These are phyloP conservation scores for Pseudognaphalium luteoalbum DNA, from an alignment of 129 eudicot species.

Conservation along the genomic window DNA sequence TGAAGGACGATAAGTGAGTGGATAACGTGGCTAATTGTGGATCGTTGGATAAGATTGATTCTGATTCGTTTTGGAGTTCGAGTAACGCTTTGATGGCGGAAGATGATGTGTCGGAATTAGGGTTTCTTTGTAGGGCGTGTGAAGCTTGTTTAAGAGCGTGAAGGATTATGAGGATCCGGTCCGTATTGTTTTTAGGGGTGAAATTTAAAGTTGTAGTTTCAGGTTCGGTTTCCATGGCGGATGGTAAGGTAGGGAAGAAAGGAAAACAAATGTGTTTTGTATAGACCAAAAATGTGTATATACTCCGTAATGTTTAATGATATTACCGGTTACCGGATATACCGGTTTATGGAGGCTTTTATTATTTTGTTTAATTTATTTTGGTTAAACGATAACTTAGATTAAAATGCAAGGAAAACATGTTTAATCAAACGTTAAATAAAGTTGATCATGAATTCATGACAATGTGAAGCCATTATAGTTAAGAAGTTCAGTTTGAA, in stretches of 20 bases:
- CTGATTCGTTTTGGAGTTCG: slow-evolving; percentile 58
- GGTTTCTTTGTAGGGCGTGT: slow-evolving; percentile 45
- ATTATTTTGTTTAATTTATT: too few species aligned
- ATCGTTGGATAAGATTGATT: slow-evolving; percentile 55
- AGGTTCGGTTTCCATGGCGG: slow-evolving; percentile 42
- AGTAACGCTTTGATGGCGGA: slow-evolving; percentile 70
- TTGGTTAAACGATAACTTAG: too few species aligned
- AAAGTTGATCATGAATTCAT: too few species aligned
- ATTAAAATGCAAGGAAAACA: too few species aligned
- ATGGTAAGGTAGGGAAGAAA: slow-evolving; percentile 10
- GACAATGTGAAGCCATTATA: too few species aligned
- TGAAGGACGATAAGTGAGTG: slow-evolving; percentile 52
- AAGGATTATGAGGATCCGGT: slow-evolving; percentile 47
- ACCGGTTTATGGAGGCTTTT: too few species aligned
- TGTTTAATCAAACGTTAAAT: too few species aligned
- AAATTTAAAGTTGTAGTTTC: slow-evolving; percentile 4
- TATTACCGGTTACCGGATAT: too few species aligned
- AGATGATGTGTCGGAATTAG: slow-evolving; percentile 31
- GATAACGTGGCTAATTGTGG: slow-evolving; percentile 53
- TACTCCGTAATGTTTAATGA: too few species aligned
- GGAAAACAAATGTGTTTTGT: slow-evolving; percentile 7
- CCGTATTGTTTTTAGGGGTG: slow-evolving; percentile 29
- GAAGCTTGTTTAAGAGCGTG: slow-evolving; percentile 66
- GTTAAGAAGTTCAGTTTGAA: too few species aligned
- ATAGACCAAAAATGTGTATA: too few species aligned